Conservation (phyloP, 352 stramenopile genomes). For the Phytophthora fragariaefolia region DNA sequence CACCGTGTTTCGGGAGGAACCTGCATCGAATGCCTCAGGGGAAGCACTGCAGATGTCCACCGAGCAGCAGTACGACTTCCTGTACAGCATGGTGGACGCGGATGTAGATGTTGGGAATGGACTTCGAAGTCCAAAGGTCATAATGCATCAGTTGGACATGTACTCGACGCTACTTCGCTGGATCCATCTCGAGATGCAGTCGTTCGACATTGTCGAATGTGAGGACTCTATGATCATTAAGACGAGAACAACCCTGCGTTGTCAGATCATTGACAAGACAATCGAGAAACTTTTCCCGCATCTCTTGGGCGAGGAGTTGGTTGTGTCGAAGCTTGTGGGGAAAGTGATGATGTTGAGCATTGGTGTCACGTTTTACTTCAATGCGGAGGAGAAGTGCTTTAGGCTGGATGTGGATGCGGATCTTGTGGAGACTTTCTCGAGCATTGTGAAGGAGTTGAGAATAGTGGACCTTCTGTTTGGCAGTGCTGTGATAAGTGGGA, state of each 20-base stretch:
- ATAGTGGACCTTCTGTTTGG: background rate
- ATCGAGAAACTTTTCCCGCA: background rate
- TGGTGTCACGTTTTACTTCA: background rate
- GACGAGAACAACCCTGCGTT: background rate
- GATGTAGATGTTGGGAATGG: background rate
- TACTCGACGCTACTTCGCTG: slow-evolving; percentile 1
- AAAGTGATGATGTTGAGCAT: background rate
- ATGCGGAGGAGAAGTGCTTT: background rate
- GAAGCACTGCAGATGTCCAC: background rate
- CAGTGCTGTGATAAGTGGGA: no score
- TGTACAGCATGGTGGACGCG: slow-evolving; percentile 1
- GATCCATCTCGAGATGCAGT: background rate
- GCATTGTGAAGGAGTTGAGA: background rate
- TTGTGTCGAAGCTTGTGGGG: background rate
- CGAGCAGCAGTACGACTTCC: slow-evolving; percentile 5
- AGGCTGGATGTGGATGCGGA: background rate
- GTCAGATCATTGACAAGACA: background rate
- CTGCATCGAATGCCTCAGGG: background rate
- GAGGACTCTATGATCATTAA: background rate
- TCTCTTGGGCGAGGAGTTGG: background rate
- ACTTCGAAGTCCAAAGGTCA: background rate
- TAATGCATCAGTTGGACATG: background rate
- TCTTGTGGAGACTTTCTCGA: background rate
- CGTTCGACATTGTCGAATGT: background rate
- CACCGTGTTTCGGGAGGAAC: slow-evolving; percentile 3